Evolutionary conservation across 2,329 filamentous ascomycete species (phyloP).

Genomic region (Phaeosphaeria sp.): DNA sequence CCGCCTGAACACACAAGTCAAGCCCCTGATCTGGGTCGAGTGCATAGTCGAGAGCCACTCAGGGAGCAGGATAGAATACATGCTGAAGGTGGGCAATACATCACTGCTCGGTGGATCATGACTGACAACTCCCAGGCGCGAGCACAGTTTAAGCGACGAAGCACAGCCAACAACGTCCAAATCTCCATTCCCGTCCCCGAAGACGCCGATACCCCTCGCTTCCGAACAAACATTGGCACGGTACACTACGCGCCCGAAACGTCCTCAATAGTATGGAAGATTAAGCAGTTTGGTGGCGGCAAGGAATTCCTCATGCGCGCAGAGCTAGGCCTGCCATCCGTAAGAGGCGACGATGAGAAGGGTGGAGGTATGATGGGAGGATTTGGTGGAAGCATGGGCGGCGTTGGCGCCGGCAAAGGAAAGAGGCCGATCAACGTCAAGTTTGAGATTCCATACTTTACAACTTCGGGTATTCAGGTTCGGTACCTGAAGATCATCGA

Average conservation of each 20-base stretch:
- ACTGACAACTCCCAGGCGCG: conserved; percentile 64
- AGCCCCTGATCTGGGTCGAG: conserved; percentile 98
- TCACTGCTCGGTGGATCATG: neutral
- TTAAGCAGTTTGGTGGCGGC: conserved; percentile 98
- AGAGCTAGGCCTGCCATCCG: conserved; percentile 90
- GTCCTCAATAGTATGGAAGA: conserved; percentile 99
- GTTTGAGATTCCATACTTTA: conserved; percentile 99
- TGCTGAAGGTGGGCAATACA: conserved; percentile 74
- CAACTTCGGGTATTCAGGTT: conserved; percentile 98
- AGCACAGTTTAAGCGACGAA: conserved; percentile 96
- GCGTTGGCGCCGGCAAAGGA: conserved; percentile 79
- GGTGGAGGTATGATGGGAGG: conserved; percentile 98
- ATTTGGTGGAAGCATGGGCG: conserved; percentile 96
- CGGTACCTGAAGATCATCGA: conserved; percentile 99
- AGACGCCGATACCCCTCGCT: conserved; percentile 93
- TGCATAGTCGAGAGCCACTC: conserved; percentile 97
- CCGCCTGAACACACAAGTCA: conserved; percentile 96
- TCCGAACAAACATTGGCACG: conserved; percentile 95
- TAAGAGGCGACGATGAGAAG: conserved; percentile 93
- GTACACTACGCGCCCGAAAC: conserved; percentile 98
- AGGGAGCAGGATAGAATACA: conserved; percentile 95
- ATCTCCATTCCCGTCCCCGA: conserved; percentile 97
- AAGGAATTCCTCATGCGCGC: conserved; percentile 99
- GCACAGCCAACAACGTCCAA: conserved; percentile 98
- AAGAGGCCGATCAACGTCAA: conserved; percentile 99